Conservation (phyloP, 257 asterid genomes). For the Hygrophila difformis region DNA sequence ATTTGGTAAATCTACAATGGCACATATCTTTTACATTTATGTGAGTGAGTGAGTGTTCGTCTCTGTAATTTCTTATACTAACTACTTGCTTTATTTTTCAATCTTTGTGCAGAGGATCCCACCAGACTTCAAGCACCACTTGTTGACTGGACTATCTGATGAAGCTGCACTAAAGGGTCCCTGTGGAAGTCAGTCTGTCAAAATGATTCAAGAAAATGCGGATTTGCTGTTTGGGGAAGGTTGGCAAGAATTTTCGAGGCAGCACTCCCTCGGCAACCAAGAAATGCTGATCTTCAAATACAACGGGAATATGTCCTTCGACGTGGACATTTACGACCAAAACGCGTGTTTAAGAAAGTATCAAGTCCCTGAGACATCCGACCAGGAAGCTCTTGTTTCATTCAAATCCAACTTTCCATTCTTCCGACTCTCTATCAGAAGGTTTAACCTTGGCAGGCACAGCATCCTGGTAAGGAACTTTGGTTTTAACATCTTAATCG, state of each 20-base stretch:
- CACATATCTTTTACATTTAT: too few relatives aligned
- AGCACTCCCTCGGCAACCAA: slow-evolving; percentile 9
- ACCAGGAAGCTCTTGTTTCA: neutral
- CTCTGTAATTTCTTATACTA: neutral
- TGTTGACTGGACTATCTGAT: neutral
- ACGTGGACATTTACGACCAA: slow-evolving; percentile 17
- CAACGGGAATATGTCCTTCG: too few relatives aligned
- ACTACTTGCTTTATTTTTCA: neutral
- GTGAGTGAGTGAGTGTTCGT: too few relatives aligned
- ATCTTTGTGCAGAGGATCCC: slow-evolving; percentile 21
- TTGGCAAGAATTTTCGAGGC: slow-evolving; percentile 17
- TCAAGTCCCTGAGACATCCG: neutral
- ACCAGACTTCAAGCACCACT: slow-evolving; percentile 13
- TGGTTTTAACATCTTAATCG: neutral
- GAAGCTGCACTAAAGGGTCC: slow-evolving; percentile 5
- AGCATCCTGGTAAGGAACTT: slow-evolving; percentile 17
- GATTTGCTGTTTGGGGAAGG: slow-evolving; percentile 5
- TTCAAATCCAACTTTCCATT: slow-evolving; percentile 14
- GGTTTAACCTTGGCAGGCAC: slow-evolving; percentile 4
- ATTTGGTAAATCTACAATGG: slow-evolving; percentile 15
- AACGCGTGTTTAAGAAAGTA: neutral
- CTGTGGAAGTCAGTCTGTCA: slow-evolving; percentile 14
- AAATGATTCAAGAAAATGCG: neutral
- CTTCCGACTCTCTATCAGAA: slow-evolving; percentile 15
- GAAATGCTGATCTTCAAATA: slow-evolving; percentile 21